A percentile compares a stretch with the other conserved stretches of the same genome.
Conservation (phyloP, 257 asterid genomes). For the Nicotiana otophora region DNA sequence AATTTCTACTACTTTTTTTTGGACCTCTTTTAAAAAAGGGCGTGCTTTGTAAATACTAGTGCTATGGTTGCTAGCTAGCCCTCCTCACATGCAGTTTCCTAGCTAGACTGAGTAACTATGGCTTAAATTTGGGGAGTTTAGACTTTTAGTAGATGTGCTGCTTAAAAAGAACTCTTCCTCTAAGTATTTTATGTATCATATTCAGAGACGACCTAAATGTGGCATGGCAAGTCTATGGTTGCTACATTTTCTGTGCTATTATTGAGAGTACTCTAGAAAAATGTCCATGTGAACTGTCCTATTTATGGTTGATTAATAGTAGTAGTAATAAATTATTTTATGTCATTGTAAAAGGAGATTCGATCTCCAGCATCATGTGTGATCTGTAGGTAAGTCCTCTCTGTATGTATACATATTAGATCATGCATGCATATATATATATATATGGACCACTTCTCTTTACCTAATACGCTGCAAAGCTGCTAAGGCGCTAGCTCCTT, state of each 20-base stretch:
- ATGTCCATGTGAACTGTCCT: conserved; percentile 1
- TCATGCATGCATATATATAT: background rate
- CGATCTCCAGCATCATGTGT: background rate
- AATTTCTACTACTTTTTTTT: background rate
- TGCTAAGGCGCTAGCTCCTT: background rate
- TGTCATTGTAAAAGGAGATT: conserved; percentile 16
- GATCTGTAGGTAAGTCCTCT: background rate
- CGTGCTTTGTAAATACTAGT: background rate
- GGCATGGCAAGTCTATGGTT: background rate
- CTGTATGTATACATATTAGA: background rate
- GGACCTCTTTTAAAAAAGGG: background rate
- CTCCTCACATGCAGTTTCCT: background rate
- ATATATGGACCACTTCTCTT: background rate
- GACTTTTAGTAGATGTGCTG: conserved; percentile 3
- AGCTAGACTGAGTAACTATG: conserved; percentile 21
- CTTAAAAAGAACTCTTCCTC: background rate
- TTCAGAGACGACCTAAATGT: background rate
- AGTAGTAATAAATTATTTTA: conserved; percentile 8
- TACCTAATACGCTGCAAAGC: conserved; percentile 7
- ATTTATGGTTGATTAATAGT: conserved; percentile 10
- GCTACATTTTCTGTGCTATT: background rate
- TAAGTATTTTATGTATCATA: conserved; percentile 1
- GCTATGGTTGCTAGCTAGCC: conserved; percentile 13
- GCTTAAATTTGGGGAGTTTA: background rate
- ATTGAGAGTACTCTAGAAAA: background rate